Base-by-base conservation (phyloP, 257 asterid species). In the Orobanche coerulescens region DNA sequence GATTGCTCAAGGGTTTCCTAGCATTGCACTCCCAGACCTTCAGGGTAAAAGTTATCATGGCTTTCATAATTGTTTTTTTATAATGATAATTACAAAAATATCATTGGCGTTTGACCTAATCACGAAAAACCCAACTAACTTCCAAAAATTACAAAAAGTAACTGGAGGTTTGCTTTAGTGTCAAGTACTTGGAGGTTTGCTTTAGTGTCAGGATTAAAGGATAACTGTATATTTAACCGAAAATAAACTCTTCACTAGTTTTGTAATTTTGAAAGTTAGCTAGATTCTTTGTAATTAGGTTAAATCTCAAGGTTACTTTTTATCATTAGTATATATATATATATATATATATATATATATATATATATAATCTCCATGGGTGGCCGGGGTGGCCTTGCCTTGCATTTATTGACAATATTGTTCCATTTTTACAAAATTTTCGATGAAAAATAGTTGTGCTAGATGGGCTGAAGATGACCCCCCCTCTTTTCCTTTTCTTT, bases 401-500 rank as follows among this genome's bases (percentile, higher is more conserved):
- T 53, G 56, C 26, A 6, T 8, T 43, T n/a, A 43, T 43, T 14
- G 7, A 43, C 20, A 6, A 4, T 12, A 42, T 42, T 36, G 2
- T 3, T 43, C 2, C 33, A 48, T 53, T 47, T 20, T 47, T 20
- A 30, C 7, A 0, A 9, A 2, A 30, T 15, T 51, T 60, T 22
- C 64, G 67, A 67, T 40, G 56, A 47, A 49, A 28, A 39, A 30
- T 59, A 53, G 61, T 59, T 57, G 20, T 51, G 54, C 56, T 63
- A 39, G 52, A 68, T 53, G 59, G 46, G 16, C 22, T 43, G 28
- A 42, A n/a, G 18, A 15, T 18, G 18, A 15, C 19, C n/a, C n/a
- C n/a, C n/a, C n/a, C n/a, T n/a, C n/a, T 6, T 51, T 33, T 58
- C 25, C 14, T 16, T 18, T 57, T 61, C 28, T 15, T 57, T 43